Base-by-base conservation (phyloP, 768 basidiomycete genomes). In the Boletus sp. region DNA sequence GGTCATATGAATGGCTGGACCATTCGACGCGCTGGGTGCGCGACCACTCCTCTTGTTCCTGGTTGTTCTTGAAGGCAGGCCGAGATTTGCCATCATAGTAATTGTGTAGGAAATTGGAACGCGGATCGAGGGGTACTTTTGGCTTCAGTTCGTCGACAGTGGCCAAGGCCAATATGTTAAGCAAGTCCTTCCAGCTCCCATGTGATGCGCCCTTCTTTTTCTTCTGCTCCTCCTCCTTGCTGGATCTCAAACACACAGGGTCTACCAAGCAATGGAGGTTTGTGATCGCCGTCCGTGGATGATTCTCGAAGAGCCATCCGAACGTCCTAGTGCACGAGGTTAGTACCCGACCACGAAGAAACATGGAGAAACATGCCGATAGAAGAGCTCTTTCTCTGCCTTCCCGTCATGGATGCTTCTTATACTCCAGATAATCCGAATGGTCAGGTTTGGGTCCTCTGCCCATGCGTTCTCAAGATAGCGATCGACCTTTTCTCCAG, bases 131-230 rank as follows among this genome's bases (percentile, higher is more conserved):
- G 11, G 59, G 40, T 2, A 33, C 1, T 1, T 17, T 50, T 14
- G 65, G 57, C 20, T 39, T 52, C 20, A 89, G 77, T 57, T 88
- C 75, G 55, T 78, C 80, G 15, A 77, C 67, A 1, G 83, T 76
- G 11, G 83, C 84, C 30, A 90, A 76, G 5, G 81, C 77, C 5
- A 90, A 74, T 48, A 90, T 83, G 50, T 88, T 85, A 51, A 88
- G 78, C 20, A 89, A 76, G 61, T 90, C 89, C 65, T 91, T 89
- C 84, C 86, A 90, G 63, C 85, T 88, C 0, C 88, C 88, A 48
- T 90, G 87, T 5, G 77, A 57, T 18, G 61, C 52, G 33, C 65
- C 37, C 10, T 18, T 30, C 17, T 36, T 36, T 28, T 33, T 28
- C 46, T 36, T 60, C 49, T 30, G 56, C 14, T 50, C 24, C 12